Evolutionary conservation across 371 early-diverging fungal genomes (phyloP), one percentile per base, ranked within the genome.

Genomic region (Mucor saturninus): DNA sequence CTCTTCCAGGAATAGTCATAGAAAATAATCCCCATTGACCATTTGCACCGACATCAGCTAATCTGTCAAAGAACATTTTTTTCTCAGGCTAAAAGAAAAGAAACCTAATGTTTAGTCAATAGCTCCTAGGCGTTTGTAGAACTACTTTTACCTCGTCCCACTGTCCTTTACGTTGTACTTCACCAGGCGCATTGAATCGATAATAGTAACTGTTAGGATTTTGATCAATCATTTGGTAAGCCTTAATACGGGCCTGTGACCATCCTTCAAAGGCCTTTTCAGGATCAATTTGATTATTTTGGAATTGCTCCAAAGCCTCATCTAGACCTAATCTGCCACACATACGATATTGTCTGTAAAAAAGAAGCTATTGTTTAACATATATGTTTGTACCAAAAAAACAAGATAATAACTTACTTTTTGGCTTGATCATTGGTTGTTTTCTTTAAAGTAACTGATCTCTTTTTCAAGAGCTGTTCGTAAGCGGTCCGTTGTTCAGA

Each of bases 21-120:
- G 94, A 92, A 68, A 96, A 96, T 31, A 95, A 83, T 7, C 96
- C 95, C 95, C 96, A 96, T 69, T 96, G 95, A 4, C 94, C 95
- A 69, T 92, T 90, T 31, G 94, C 93, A 9, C 96, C 96, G 21
- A 93, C 81, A 67, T 94, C 94, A 31, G 71, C 72, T 53, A 96
- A 71, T 39, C 95, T 84, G 29, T 85, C 74, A 62, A 91, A 86
- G 72, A 96, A 96, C 48, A 93, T 69, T 62, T 85, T 80, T 62
- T 90, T 87, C 74, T 96, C 96, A 8, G 46, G 46, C 46, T 46
- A 42, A 8, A 38, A n/a, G n/a, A 43, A 43, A 43, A n/a, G 4
- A 42, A 43, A 43, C 2, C 1, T 43, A 43, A 2, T 43, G 15
- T 5, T 2, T 14, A 2, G n/a, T 38, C 11, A 0, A 8, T 38